Conservation (phyloP, 495 filamentous ascomycete genomes). For the Aspergillus ellipticus region DNA sequence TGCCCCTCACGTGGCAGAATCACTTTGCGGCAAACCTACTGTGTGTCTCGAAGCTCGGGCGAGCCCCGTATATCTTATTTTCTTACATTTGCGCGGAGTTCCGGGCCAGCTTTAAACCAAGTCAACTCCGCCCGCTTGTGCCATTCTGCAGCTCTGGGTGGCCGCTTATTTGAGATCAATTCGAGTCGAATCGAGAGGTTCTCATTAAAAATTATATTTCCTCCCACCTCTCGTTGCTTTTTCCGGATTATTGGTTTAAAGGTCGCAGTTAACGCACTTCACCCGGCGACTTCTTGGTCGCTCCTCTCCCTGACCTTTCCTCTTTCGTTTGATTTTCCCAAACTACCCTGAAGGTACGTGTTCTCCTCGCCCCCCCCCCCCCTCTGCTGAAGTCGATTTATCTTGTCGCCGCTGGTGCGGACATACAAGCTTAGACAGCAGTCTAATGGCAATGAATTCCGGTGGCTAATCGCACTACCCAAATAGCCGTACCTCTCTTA, state of each 20-base stretch:
- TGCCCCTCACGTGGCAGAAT: conserved; percentile 24
- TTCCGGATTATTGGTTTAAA: neutral
- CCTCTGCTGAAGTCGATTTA: conserved; percentile 9
- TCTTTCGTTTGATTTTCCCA: neutral
- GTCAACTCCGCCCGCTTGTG: conserved; percentile 13
- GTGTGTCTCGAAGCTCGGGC: conserved; percentile 14
- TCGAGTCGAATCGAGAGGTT: conserved; percentile 18
- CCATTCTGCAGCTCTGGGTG: conserved; percentile 20
- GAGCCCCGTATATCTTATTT: conserved; percentile 5
- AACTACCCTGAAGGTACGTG: conserved; percentile 12
- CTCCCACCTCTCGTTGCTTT: neutral
- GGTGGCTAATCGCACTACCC: conserved; percentile 30
- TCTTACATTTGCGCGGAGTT: conserved; percentile 25
- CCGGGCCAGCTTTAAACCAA: conserved; percentile 8
- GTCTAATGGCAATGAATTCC: conserved; percentile 22
- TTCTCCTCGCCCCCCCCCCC: neutral
- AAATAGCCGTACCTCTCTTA: conserved; percentile 25
- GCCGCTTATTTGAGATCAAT: conserved; percentile 19
- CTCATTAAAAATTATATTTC: conserved; percentile 3
- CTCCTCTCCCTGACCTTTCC: neutral
- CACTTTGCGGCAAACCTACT: conserved; percentile 11
- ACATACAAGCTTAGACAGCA: conserved; percentile 16
- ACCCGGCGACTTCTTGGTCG: neutral
- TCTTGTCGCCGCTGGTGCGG: conserved; percentile 11
- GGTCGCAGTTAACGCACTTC: neutral